These are phyloP conservation scores for Rhizopogon parksii DNA, from an alignment of 1,284 basidiomycete species.

Conservation along the genomic window DNA sequence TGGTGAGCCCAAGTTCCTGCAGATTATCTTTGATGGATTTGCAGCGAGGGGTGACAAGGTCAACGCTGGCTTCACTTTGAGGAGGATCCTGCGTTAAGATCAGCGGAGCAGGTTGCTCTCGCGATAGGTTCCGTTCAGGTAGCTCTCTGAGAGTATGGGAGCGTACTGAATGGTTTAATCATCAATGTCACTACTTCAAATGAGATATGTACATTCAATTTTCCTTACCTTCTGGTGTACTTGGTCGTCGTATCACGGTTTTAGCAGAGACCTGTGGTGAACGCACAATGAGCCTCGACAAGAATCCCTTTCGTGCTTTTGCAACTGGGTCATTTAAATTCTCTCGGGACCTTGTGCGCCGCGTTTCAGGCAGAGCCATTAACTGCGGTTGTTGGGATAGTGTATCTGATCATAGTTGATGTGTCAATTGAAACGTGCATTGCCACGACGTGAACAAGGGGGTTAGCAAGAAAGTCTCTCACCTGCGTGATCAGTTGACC, in stretches of 20 bases:
- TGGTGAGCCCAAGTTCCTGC: conserved; percentile 3
- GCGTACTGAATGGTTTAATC: not conserved
- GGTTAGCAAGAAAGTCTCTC: not conserved
- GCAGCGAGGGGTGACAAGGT: not conserved
- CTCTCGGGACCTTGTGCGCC: no score
- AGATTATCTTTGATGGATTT: conserved; percentile 4
- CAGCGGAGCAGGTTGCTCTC: not conserved
- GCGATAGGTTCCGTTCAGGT: not conserved
- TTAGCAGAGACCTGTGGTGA: not conserved
- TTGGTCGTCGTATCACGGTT: not conserved
- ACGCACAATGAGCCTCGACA: not conserved
- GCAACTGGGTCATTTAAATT: not conserved
- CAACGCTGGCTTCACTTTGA: no score
- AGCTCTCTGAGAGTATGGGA: not conserved
- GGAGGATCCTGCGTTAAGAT: no score
- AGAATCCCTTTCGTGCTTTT: not conserved
- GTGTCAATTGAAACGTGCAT: not conserved
- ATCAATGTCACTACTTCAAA: not conserved
- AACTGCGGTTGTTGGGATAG: not conserved
- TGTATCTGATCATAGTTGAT: not conserved
- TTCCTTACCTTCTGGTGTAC: not conserved
- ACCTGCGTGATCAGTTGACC: not conserved
- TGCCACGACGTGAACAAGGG: no score
- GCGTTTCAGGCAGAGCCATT: not conserved
- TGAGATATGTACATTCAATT: not conserved